Base-by-base conservation (phyloP, 2,329 filamentous ascomycete genomes). In the Albifimbria verrucaria region DNA sequence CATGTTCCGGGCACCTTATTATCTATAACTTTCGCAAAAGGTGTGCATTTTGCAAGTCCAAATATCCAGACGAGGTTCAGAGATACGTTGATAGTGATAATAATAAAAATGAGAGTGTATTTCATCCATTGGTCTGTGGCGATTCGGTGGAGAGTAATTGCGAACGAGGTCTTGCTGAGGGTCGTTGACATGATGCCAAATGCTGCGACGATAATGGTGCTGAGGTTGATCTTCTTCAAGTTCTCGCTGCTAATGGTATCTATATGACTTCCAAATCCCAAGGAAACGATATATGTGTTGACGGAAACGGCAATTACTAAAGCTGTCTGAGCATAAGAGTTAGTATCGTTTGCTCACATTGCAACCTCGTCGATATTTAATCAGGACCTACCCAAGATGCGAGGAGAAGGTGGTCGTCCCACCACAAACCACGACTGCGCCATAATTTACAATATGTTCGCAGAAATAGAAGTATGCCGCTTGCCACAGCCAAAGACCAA, bases 151-250 rank as follows among this genome's bases (percentile, higher is more conserved):
- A 72, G 55, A 0, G 70, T 72, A n/a, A 72, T 58, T 10, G 68
- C 69, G 51, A 74, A 71, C 0, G 71, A 72, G 0, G 70, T 68
- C 53, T 73, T 74, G 55, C 68, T 71, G 51, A 61, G 63, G 1
- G 68, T 62, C 4, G 70, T 71, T 1, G 70, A 64, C 17, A 67
- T 55, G n/a, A 72, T 65, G 9, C 67, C 68, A 43, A 68, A 67
- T 4, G 59, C 51, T 3, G 62, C 66, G 4, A 60, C 59, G 4
- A 68, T 51, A 24, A 67, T 65, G 24, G 63, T 64, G 20, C 60
- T 53, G 25, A 64, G 52, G n/a, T 64, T 66, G 53, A 67, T 65
- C 1, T 18, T 61, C 20, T 39, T 57, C 9, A 65, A 48, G 18
- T 65, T 56, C 1, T 63, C 64, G 2, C 55, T 41, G 25, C 57